A percentile compares a stretch with the other conserved stretches of the same genome.
Conservation (phyloP, 331 rosid genomes). For the Malus hybrid region DNA sequence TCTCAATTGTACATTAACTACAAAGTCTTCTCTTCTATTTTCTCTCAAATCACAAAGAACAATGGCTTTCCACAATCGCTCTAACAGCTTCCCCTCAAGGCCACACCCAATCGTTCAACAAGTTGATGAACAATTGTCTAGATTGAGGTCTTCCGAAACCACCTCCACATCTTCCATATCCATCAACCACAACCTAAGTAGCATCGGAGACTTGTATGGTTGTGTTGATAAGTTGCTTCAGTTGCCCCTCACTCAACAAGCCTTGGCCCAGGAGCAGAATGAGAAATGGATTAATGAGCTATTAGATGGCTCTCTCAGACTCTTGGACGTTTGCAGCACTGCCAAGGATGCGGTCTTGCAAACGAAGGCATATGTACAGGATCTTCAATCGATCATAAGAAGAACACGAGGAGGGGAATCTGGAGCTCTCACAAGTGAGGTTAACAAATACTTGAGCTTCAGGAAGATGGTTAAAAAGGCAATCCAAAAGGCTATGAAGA, state of each 20-base stretch:
- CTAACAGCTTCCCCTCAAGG: slow-evolving; percentile 37
- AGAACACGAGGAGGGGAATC: slow-evolving; percentile 24
- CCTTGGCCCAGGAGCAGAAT: slow-evolving; percentile 11
- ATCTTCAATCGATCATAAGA: slow-evolving; percentile 35
- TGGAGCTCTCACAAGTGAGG: slow-evolving; percentile 17
- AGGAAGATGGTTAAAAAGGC: slow-evolving; percentile 45
- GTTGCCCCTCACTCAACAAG: slow-evolving; percentile 15
- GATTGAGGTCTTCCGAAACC: slow-evolving; percentile 24
- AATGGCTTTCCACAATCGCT: slow-evolving; percentile 22
- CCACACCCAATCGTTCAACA: slow-evolving; percentile 23
- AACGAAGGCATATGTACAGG: slow-evolving; percentile 34
- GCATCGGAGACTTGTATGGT: slow-evolving; percentile 11
- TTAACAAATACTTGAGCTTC: slow-evolving; percentile 28
- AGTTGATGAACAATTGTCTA: slow-evolving; percentile 18
- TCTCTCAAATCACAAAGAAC: not conserved
- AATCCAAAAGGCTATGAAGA: slow-evolving; percentile 21
- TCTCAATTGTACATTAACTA: not conserved
- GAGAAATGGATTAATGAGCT: slow-evolving; percentile 18
- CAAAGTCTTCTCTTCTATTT: not conserved
- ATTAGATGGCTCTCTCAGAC: slow-evolving; percentile 29
- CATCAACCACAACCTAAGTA: slow-evolving; percentile 7
- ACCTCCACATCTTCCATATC: slow-evolving; percentile 18
- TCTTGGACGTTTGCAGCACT: slow-evolving; percentile 28
- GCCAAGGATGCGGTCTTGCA: slow-evolving; percentile 39
- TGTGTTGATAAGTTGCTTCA: slow-evolving; percentile 23